Percentiles rank a stretch among this genome's conserved stretches.
Conservation (phyloP, 225 moss, liverwort and hornwort species). For the Marchantia paleacea region DNA sequence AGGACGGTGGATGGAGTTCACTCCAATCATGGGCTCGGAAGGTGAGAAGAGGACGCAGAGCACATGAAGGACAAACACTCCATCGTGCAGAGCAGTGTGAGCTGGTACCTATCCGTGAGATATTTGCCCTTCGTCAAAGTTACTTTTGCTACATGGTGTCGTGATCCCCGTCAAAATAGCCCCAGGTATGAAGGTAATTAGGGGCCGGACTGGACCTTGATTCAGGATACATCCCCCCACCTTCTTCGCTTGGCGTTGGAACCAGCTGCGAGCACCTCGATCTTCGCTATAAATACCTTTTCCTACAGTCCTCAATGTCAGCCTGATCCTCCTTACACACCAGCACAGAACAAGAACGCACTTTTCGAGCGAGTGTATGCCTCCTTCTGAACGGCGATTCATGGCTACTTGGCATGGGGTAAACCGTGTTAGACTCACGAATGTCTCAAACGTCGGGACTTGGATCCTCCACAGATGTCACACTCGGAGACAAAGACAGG, state of each 20-base stretch:
- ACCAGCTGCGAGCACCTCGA: not conserved
- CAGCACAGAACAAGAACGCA: not conserved
- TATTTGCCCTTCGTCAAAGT: not conserved
- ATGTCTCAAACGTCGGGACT: no score
- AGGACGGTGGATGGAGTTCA: not conserved
- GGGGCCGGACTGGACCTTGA: not conserved
- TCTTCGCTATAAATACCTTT: no score
- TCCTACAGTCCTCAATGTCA: no score
- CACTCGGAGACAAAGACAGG: no score
- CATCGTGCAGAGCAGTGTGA: not conserved
- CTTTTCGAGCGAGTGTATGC: not conserved
- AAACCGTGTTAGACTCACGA: no score
- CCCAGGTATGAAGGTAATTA: not conserved
- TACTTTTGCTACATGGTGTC: not conserved
- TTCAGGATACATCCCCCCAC: not conserved
- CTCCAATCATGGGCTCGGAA: not conserved
- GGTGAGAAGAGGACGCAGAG: not conserved
- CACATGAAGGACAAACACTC: not conserved
- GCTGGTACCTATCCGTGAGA: not conserved
- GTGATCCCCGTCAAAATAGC: not conserved
- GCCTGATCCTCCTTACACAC: not conserved
- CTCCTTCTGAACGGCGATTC: no score
- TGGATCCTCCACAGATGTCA: no score
- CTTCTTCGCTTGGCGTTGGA: not conserved
- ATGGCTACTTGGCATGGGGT: no score